Base-by-base conservation (phyloP, 169 alveolate genomes). In the Plasmodium gonderi region DNA sequence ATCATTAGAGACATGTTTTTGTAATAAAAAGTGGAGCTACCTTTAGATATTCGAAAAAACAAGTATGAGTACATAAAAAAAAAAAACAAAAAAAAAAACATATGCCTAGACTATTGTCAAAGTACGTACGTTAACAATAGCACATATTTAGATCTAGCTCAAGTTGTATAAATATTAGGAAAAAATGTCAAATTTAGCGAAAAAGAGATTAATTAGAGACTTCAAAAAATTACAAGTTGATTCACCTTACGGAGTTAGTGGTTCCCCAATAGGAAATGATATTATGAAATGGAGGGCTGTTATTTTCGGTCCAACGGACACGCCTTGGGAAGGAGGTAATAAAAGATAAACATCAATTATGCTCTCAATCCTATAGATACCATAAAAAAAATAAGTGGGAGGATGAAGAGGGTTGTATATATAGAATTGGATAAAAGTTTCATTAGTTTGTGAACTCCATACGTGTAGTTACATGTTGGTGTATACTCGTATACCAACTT, bases 271-370 rank as follows among this genome's bases (percentile, higher is more conserved):
- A 23, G 98, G 97, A 36, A 98, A 98, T 76, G 98, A 99, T 79
- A 97, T 99, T 83, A 97, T 98, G 98, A 95, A 94, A 67, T 99
- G 99, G 99, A 98, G 98, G 54, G 99, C 99, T 11, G 98, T 98
- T n/a, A 98, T 99, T 60, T 98, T 98, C 69, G 99, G 99, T 26
- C 99, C 99, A 38, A 98, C 98, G 74, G 98, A 98, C 87, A 98
- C 99, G 26, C 98, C 98, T 26, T 99, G 99, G 99, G 99, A 99
- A 91, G 99, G 99, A 92, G 99, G 99, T 91, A 92, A n/a, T 94
- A 40, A 14, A 17, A 33, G 12, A 23, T 33, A 38, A 44, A n/a
- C n/a, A n/a, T n/a, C n/a, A n/a, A n/a, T n/a, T n/a, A n/a, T n/a
- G n/a, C n/a, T n/a, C n/a, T n/a, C n/a, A n/a, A n/a, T n/a, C n/a